Percentiles rank a stretch among this genome's conserved stretches.
Conservation (phyloP, 805 yeast species). For the Wickerhamomyces ciferrii region DNA sequence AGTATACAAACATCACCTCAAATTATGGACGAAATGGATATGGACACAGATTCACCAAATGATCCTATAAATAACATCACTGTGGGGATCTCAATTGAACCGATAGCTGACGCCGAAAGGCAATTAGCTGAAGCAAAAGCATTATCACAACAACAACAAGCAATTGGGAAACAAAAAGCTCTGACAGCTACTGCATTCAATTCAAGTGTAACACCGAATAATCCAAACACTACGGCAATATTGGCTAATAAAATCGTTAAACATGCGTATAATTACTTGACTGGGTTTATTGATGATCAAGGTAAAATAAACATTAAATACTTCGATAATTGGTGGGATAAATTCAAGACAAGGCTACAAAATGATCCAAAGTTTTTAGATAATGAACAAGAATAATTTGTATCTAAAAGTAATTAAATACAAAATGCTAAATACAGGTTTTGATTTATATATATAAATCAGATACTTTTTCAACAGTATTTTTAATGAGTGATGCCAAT, state of each 20-base stretch:
- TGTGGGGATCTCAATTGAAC: constrained; percentile 91
- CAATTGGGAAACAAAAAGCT: constrained; percentile 11
- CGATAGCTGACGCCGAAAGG: constrained; percentile 58
- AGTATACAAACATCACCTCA: constrained; percentile 18
- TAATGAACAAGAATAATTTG: constrained; percentile 7
- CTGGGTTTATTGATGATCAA: constrained; percentile 76
- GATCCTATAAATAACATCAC: constrained; percentile 27
- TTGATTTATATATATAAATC: too few relatives aligned
- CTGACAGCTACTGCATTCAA: constrained; percentile 15
- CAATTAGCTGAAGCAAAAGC: constrained; percentile 39
- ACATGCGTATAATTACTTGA: constrained; percentile 85
- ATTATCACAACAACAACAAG: constrained; percentile 10
- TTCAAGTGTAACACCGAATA: constrained; percentile 26
- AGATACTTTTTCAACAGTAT: too few relatives aligned
- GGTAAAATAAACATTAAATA: constrained; percentile 85
- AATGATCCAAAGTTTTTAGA: constrained; percentile 84
- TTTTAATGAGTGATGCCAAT: background rate
- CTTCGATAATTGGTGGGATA: constrained; percentile 95
- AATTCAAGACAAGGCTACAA: constrained; percentile 67
- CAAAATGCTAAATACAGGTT: too few relatives aligned
- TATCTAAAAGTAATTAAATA: too few relatives aligned
- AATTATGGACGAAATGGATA: constrained; percentile 53
- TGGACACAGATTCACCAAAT: constrained; percentile 33
- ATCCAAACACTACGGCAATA: constrained; percentile 43
- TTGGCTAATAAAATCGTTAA: constrained; percentile 85